Conservation (phyloP, 2,329 filamentous ascomycete species). For the Aspergillus japonicus region DNA sequence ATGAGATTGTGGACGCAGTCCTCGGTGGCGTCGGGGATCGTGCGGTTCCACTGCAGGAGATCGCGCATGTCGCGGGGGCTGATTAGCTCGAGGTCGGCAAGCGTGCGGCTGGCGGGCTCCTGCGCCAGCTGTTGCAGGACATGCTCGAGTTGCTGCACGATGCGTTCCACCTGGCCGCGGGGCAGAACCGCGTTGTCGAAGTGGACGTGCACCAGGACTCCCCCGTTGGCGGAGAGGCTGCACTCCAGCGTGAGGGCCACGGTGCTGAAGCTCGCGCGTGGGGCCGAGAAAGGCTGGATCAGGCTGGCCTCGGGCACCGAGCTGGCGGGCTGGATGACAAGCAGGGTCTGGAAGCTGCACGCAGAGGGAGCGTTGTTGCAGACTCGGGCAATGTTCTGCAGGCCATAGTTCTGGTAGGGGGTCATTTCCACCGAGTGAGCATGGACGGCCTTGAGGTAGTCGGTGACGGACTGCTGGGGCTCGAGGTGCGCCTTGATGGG, state of each 20-base stretch:
- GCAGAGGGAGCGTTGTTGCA: constrained; percentile 42
- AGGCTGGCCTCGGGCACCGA: constrained; percentile 8
- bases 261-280: constrained; percentile 12
- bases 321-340: constrained; percentile 34
- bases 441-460: constrained; percentile 56
- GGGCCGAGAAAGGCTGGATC: constrained; percentile 11
- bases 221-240: constrained; percentile 7
- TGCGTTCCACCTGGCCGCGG: constrained; percentile 4
- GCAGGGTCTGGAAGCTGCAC: constrained; percentile 43
- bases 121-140: constrained; percentile 13
- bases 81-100: constrained; percentile 11
- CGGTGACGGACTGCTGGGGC: constrained; percentile 33
- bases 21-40: neutral
- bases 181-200: constrained; percentile 14
- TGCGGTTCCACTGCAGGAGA: constrained; percentile 12
- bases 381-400: constrained; percentile 49
- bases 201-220: constrained; percentile 12
- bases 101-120: neutral
- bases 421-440: constrained; percentile 53
- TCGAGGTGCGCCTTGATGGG: constrained; percentile 38
- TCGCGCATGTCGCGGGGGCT: constrained; percentile 11
- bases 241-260: constrained; percentile 16
- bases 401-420: constrained; percentile 57
- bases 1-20: constrained; percentile 15
- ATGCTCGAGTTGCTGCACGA: constrained; percentile 16